Percentiles rank a stretch among this genome's conserved stretches.
These are phyloP conservation scores for Syzygium jambos DNA, from an alignment of 345 rosid genomes.

Conservation along the genomic window DNA sequence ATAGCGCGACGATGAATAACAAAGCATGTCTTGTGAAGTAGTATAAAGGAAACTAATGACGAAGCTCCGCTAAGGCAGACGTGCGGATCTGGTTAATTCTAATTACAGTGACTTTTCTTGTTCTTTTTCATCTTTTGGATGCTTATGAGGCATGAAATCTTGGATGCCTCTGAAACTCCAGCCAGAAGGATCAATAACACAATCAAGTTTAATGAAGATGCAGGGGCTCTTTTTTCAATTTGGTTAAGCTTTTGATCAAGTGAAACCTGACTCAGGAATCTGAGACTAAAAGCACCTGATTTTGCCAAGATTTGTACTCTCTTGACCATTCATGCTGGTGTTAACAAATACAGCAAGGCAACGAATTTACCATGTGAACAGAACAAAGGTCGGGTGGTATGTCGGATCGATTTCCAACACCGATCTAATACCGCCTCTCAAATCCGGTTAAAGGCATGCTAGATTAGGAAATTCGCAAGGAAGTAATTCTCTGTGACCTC, in stretches of 20 bases:
- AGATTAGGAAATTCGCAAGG: not conserved
- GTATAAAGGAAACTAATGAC: not conserved
- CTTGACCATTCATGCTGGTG: not conserved
- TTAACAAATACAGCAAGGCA: not conserved
- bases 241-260: not conserved
- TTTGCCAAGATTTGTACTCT: not conserved
- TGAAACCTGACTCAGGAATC: not conserved
- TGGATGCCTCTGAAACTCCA: not conserved
- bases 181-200: not conserved
- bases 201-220: not conserved
- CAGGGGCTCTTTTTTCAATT: not conserved
- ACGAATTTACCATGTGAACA: not conserved
- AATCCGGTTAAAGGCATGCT: not conserved
- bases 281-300: not conserved
- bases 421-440: not conserved
- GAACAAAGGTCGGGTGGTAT: not conserved
- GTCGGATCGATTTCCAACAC: not conserved
- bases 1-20: not conserved
- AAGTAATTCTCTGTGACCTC: not conserved
- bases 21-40: not conserved
- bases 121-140: not conserved
- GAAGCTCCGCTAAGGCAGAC: not conserved
- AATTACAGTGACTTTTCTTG: not conserved
- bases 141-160: not conserved
- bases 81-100: not conserved